Evolutionary conservation across 2,329 filamentous ascomycete species (phyloP).

Genomic region (Chrysoporthe austroafricana): DNA sequence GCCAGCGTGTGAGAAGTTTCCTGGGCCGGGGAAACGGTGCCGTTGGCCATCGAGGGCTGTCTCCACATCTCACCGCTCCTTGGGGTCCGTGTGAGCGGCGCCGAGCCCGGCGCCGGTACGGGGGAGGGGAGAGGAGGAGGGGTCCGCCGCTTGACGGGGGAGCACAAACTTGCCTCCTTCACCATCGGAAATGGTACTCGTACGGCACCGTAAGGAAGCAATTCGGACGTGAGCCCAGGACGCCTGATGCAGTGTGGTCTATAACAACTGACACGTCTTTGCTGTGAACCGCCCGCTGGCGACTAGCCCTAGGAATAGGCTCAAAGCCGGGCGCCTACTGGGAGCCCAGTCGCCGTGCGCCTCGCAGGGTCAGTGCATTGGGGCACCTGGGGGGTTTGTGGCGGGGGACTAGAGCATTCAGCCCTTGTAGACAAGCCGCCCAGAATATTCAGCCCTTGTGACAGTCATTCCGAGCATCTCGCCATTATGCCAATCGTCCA

Average conservation of each 20-base stretch:
- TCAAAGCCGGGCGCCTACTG: neutral
- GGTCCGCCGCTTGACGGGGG: neutral
- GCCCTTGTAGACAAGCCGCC: neutral
- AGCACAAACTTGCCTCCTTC: neutral
- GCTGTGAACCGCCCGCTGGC: conserved; percentile 4
- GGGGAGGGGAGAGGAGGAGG: no score
- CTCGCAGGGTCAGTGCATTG: neutral
- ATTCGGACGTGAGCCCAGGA: neutral
- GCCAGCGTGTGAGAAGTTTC: neutral
- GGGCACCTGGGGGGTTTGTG: neutral
- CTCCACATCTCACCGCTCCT: conserved; percentile 25
- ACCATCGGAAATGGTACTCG: no score
- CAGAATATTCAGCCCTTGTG: neutral
- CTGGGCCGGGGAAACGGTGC: neutral
- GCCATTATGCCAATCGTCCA: no score
- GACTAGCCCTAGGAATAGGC: neutral
- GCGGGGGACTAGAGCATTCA: neutral
- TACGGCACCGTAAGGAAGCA: neutral
- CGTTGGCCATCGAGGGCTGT: neutral
- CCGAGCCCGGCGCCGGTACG: no score
- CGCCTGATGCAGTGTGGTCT: conserved; percentile 5
- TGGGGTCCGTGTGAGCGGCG: conserved; percentile 1
- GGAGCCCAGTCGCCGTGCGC: neutral
- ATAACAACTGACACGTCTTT: neutral
- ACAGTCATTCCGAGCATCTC: no score